Evolutionary conservation across 768 basidiomycete species (phyloP).

Genomic region (Mycena rebaudengoi): DNA sequence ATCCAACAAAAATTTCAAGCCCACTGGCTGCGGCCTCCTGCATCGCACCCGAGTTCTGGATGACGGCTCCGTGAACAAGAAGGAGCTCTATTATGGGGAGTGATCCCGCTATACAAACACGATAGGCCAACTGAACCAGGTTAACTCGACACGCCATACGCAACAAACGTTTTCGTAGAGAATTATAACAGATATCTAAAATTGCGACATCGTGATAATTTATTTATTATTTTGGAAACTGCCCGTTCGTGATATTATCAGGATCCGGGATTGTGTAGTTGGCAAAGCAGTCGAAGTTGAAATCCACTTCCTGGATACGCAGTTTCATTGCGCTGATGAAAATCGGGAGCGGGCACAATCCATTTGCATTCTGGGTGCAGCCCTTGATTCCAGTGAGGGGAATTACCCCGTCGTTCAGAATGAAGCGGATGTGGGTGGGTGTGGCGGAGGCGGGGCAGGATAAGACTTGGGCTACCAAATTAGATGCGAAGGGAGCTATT

Average conservation of each 20-base stretch:
- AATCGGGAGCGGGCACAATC: slow-evolving; percentile 65
- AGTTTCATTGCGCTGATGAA: slow-evolving; percentile 68
- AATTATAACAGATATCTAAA: too few species aligned
- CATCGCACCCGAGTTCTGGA: too few species aligned
- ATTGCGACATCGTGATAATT: too few species aligned
- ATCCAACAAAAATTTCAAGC: too few species aligned
- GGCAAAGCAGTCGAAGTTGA: slow-evolving; percentile 65
- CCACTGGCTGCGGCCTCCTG: too few species aligned
- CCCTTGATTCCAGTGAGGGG: slow-evolving; percentile 72
- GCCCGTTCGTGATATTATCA: slow-evolving; percentile 50
- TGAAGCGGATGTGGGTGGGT: slow-evolving; percentile 64
- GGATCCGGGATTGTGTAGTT: slow-evolving; percentile 55
- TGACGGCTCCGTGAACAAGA: too few species aligned
- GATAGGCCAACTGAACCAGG: too few species aligned
- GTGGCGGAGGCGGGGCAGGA: slow-evolving; percentile 42
- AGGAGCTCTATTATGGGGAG: too few species aligned
- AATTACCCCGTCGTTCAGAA: slow-evolving; percentile 78
- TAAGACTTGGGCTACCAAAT: slow-evolving; percentile 56
- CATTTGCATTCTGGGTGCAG: slow-evolving; percentile 66
- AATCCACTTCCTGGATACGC: slow-evolving; percentile 67
- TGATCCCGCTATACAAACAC: too few species aligned
- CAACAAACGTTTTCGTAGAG: too few species aligned
- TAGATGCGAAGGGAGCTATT: slow-evolving; percentile 45
- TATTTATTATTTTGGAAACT: slow-evolving; percentile 2
- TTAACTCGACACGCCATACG: too few species aligned